phyloP scores from a whole-genome alignment of 805 yeast species.

The Kodamaea leandrae region DNA sequence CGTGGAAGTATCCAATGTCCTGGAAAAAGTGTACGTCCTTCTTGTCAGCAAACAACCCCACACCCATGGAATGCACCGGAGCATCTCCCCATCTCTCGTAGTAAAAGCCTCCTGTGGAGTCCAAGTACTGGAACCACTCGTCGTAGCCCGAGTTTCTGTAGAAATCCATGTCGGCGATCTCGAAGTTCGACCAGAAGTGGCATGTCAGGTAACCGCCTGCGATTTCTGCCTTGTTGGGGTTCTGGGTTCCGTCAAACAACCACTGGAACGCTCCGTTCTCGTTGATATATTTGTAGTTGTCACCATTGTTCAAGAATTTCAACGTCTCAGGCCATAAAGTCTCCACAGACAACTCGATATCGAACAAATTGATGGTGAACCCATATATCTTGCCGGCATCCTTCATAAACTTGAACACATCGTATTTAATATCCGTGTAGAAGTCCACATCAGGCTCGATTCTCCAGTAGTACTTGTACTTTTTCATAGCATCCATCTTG shows the following conservation, averaged over 20 bases:
- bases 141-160: slow-evolving; percentile 66
- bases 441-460: slow-evolving; percentile 72
- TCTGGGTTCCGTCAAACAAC: slow-evolving; percentile 50
- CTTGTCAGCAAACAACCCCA: slow-evolving; percentile 69
- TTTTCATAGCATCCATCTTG: slow-evolving; percentile 57
- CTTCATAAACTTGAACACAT: slow-evolving; percentile 71
- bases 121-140: slow-evolving; percentile 61
- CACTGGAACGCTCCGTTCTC: slow-evolving; percentile 51
- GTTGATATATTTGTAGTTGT: slow-evolving; percentile 54
- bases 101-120: slow-evolving; percentile 73
- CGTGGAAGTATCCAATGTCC: slow-evolving; percentile 76
- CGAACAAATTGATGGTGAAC: slow-evolving; percentile 66
- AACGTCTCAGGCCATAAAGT: slow-evolving; percentile 71
- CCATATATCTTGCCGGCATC: slow-evolving; percentile 71
- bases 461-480: slow-evolving; percentile 76
- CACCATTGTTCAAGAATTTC: slow-evolving; percentile 53
- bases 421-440: slow-evolving; percentile 69
- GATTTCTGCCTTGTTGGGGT: slow-evolving; percentile 40
- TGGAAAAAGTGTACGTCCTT: slow-evolving; percentile 78
- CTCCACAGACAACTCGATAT: slow-evolving; percentile 60
- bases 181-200: slow-evolving; percentile 91
- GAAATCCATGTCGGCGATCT: slow-evolving; percentile 81
- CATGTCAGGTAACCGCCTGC: slow-evolving; percentile 63
- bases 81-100: slow-evolving; percentile 96
- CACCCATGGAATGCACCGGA: slow-evolving; percentile 79